Evolutionary conservation across 352 stramenopile genomes (phyloP).

Genomic region (Pythium biforme): DNA sequence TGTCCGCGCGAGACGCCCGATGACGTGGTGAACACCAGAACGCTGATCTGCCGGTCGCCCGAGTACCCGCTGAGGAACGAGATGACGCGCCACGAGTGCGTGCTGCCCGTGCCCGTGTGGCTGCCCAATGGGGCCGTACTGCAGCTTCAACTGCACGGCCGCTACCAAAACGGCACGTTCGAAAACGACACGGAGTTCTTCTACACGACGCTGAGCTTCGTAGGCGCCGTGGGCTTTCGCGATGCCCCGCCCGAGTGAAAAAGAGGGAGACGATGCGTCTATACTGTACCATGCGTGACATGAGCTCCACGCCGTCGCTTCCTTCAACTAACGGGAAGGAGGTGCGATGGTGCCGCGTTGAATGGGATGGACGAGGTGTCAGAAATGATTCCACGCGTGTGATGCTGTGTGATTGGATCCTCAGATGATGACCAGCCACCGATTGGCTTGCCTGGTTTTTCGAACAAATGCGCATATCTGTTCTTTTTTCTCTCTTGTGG

Average conservation of each 20-base stretch:
- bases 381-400: too few relatives aligned
- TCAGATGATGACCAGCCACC: too few relatives aligned
- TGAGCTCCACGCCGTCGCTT: too few relatives aligned
- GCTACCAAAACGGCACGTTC: constrained; percentile 31
- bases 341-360: too few relatives aligned
- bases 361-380: too few relatives aligned
- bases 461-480: too few relatives aligned
- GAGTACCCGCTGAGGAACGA: constrained; percentile 53
- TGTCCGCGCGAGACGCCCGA: constrained; percentile 4
- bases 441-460: too few relatives aligned
- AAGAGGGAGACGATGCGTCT: too few relatives aligned
- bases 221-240: background rate
- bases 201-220: constrained; percentile 14
- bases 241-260: background rate
- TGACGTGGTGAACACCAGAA: background rate
- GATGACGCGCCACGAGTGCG: constrained; percentile 67
- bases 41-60: constrained; percentile 48
- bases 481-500: too few relatives aligned
- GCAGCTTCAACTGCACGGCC: constrained; percentile 17
- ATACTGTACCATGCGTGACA: too few relatives aligned
- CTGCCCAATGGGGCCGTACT: constrained; percentile 31
- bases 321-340: too few relatives aligned
- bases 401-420: too few relatives aligned
- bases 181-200: constrained; percentile 36
- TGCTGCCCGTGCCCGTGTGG: constrained; percentile 46